Evolutionary conservation across 1,284 basidiomycete species (phyloP).

Genomic region (Flammula alnicola): DNA sequence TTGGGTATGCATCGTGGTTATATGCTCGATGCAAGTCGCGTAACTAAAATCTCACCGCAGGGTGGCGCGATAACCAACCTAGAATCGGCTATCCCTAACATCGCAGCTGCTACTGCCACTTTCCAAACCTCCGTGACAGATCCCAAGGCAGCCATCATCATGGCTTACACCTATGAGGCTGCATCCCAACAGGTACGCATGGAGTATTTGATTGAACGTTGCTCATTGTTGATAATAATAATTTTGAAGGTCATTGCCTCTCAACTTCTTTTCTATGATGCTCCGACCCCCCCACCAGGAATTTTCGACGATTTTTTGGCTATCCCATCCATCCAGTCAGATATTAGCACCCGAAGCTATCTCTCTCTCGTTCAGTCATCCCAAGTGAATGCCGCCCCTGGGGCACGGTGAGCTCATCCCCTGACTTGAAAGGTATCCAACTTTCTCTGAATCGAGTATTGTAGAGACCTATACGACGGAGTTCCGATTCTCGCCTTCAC

Average conservation of each 20-base stretch:
- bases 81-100: slow-evolving; percentile 18
- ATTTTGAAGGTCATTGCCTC: slow-evolving; percentile 33
- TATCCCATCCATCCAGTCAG: slow-evolving; percentile 40
- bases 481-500: slow-evolving; percentile 1
- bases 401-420: slow-evolving; percentile 39
- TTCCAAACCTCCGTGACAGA: slow-evolving; percentile 53
- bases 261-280: slow-evolving; percentile 51
- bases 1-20: slow-evolving; percentile 47
- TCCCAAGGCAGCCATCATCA: slow-evolving; percentile 61
- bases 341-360: slow-evolving; percentile 44
- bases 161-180: slow-evolving; percentile 49
- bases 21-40: slow-evolving; percentile 24
- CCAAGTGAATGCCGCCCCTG: slow-evolving; percentile 43
- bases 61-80: slow-evolving; percentile 10
- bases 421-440: not conserved
- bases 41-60: not conserved
- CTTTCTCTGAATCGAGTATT: not conserved
- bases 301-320: slow-evolving; percentile 53
- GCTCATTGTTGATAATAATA: not conserved
- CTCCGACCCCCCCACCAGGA: slow-evolving; percentile 46
- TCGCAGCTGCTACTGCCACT: slow-evolving; percentile 49
- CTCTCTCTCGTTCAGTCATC: slow-evolving; percentile 42
- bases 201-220: not conserved
- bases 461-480: slow-evolving; percentile 7
- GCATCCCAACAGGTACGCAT: slow-evolving; percentile 38